A percentile compares a stretch with the other conserved stretches of the same genome.
Conservation (phyloP, 2,329 filamentous ascomycete genomes). For the Penicillium sp. region DNA sequence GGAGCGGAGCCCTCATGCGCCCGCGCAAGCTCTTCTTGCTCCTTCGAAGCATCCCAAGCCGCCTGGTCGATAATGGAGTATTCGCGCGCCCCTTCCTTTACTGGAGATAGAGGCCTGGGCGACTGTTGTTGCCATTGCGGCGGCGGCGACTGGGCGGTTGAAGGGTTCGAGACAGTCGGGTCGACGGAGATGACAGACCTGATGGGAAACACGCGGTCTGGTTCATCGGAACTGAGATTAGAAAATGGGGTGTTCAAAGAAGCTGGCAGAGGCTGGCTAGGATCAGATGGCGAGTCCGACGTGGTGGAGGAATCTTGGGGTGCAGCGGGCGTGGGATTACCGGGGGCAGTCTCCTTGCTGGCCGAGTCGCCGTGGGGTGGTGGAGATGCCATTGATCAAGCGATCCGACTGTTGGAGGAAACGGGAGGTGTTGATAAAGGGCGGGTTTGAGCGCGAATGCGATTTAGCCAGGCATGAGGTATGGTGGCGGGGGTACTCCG, state of each 20-base stretch:
- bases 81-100: slow-evolving; percentile 21
- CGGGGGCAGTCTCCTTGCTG: background rate
- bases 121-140: slow-evolving; percentile 25
- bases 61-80: slow-evolving; percentile 28
- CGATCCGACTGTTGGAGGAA: background rate
- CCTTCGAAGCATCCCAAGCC: slow-evolving; percentile 20
- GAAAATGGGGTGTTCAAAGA: slow-evolving; percentile 17
- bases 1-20: background rate
- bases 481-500: slow-evolving; percentile 4
- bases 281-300: slow-evolving; percentile 3
- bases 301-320: background rate
- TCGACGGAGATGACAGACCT: slow-evolving; percentile 67
- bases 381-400: slow-evolving; percentile 8
- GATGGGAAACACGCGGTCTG: slow-evolving; percentile 73
- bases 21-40: slow-evolving; percentile 8
- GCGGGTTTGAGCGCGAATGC: background rate
- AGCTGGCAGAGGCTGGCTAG: slow-evolving; percentile 1
- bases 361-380: background rate
- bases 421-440: background rate
- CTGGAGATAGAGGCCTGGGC: slow-evolving; percentile 10
- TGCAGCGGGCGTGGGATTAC: background rate
- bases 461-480: slow-evolving; percentile 3
- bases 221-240: slow-evolving; percentile 25
- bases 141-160: slow-evolving; percentile 7
- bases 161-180: slow-evolving; percentile 1